Conservation (phyloP, 495 filamentous ascomycete genomes). For the Glutinoglossum americanum region DNA sequence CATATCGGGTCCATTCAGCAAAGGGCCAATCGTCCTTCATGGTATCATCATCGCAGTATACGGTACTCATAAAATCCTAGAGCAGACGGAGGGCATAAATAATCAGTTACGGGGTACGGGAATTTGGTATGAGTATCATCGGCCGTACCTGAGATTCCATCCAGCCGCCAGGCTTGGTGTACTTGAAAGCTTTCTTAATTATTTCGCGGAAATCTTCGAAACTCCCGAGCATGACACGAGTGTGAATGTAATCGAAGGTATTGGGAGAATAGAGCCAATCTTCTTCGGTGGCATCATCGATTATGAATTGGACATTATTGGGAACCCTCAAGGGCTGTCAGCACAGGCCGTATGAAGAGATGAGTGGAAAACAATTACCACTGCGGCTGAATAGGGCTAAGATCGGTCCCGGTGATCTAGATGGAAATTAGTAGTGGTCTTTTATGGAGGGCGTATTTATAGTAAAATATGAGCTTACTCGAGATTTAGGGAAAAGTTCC, state of each 20-base stretch:
- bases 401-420: slow-evolving; percentile 13
- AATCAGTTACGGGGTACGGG: not conserved
- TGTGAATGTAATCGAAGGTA: slow-evolving; percentile 44
- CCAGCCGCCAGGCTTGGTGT: slow-evolving; percentile 41
- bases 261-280: slow-evolving; percentile 29
- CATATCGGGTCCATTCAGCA: slow-evolving; percentile 14
- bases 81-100: not conserved
- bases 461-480: not conserved
- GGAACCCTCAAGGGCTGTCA: slow-evolving; percentile 14
- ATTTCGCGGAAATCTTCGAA: slow-evolving; percentile 29
- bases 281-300: slow-evolving; percentile 29
- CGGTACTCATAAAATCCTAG: slow-evolving; percentile 30
- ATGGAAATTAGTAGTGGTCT: not conserved
- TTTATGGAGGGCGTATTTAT: not conserved
- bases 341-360: not conserved
- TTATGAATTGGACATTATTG: slow-evolving; percentile 30
- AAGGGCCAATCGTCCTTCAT: slow-evolving; percentile 27
- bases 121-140: not conserved
- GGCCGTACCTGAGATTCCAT: slow-evolving; percentile 21
- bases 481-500: not conserved
- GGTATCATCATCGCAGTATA: slow-evolving; percentile 27
- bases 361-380: not conserved
- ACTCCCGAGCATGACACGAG: slow-evolving; percentile 33
- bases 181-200: slow-evolving; percentile 11
- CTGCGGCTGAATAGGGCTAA: slow-evolving; percentile 16